Base-by-base conservation (phyloP, 768 basidiomycete genomes). In the Lepiota brunneoincarnata region DNA sequence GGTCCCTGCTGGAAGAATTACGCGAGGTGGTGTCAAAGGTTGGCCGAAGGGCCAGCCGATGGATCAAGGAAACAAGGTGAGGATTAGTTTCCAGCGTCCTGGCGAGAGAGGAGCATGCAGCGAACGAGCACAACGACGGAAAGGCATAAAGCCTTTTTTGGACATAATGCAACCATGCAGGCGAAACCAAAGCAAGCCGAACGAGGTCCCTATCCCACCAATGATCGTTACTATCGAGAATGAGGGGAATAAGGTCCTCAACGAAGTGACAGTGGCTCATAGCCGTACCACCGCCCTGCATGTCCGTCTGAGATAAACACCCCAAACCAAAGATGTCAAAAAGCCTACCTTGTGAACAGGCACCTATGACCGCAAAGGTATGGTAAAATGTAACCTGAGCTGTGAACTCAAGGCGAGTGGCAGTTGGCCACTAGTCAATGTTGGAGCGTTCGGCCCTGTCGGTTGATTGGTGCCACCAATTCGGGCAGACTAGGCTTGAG, bases 151-250 rank as follows among this genome's bases (percentile, higher is more conserved):
- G 72, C 43, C 72, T 68, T 61, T 69, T 72, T 54, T 76, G 68
- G 53, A 71, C 69, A 39, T 74, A 73, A 42, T 59, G 66, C 4
- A 79, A 61, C 81, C 81, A 83, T 47, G 67, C 64, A 7, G 71
- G 67, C 5, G 81, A 83, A n/a, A 82, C 67, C 23, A 65, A 69
- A n/a, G 78, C 71, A n/a, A 83, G 74, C 3, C 69, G 70, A 44
- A 67, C 60, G 51, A 80, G 71, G 63, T 84, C 81, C 35, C 71
- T 63, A 20, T 76, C 72, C 81, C 81, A 83, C 81, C 81, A 82
- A 60, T 78, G 68, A 59, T 73, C 66, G 55, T 67, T 61, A 59
- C 71, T 69, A 34, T 80, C 75, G 54, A 84, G 75, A 39, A 84
- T 76, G 54, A 80, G 63, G 20, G 75, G 75, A 40, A 83, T 72